Percentiles rank a stretch among this genome's conserved stretches.
Evolutionary conservation across 2,329 filamentous ascomycete genomes (phyloP).

Genomic region (Colletotrichum sp.): DNA sequence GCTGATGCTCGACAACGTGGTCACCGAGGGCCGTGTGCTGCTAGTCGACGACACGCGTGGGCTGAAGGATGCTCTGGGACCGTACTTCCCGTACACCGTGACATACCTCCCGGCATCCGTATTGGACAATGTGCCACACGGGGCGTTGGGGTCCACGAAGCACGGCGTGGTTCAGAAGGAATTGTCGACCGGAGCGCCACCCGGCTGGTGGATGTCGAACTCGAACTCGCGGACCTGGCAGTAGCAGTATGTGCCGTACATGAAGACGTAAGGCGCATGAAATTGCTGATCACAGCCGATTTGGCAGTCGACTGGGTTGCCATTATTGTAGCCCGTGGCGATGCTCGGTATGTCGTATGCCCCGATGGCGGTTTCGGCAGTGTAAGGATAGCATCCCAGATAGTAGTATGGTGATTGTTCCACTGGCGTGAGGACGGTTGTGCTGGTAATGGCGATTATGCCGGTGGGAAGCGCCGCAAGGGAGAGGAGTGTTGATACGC

Average conservation of each 20-base stretch:
- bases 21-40: fast-evolving
- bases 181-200: background rate
- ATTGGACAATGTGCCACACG: background rate
- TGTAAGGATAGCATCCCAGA: background rate
- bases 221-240: background rate
- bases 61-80: background rate
- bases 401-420: background rate
- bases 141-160: background rate
- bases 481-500: background rate
- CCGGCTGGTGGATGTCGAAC: background rate
- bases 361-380: background rate
- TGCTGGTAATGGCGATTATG: background rate
- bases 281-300: background rate
- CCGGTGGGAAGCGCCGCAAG: background rate
- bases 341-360: background rate
- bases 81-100: background rate
- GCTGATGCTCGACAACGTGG: too few species aligned
- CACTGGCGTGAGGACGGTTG: background rate
- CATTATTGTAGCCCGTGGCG: background rate
- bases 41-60: too few species aligned
- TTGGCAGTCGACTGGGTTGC: background rate
- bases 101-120: background rate
- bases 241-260: background rate
- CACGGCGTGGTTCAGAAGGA: background rate
- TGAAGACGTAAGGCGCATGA: background rate